A percentile compares a stretch with the other conserved stretches of the same genome.
phyloP scores from a whole-genome alignment of 805 yeast genomes.

The Ogataea wickerhamii region DNA sequence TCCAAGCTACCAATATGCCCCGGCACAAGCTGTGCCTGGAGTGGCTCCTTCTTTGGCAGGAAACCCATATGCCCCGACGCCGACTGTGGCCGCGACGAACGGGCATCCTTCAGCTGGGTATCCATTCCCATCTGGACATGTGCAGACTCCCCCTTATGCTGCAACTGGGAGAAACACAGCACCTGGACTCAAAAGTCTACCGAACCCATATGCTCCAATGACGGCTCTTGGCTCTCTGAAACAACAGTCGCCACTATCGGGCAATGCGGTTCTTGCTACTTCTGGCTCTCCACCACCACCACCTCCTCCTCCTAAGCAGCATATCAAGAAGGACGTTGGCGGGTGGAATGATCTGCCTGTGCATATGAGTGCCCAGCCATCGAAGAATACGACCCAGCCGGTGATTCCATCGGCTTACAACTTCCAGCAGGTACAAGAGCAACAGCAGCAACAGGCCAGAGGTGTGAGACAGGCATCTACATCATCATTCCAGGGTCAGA shows the following conservation, averaged over 20 bases:
- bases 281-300: constrained; percentile 22
- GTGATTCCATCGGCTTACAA: constrained; percentile 26
- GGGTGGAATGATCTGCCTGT: constrained; percentile 75
- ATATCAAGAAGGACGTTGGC: constrained; percentile 46
- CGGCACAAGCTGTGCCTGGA: neutral
- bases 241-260: constrained; percentile 20
- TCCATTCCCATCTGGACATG: neutral
- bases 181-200: constrained; percentile 4
- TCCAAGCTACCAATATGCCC: constrained; percentile 6
- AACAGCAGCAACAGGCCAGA: constrained; percentile 11
- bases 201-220: constrained; percentile 35
- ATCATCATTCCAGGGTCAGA: constrained; percentile 29
- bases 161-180: neutral
- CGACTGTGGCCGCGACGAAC: constrained; percentile 1
- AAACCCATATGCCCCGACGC: constrained; percentile 15
- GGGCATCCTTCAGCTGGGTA: neutral
- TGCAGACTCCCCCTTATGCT: neutral
- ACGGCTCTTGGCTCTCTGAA: constrained; percentile 34
- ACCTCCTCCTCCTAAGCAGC: constrained; percentile 27
- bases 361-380: constrained; percentile 28
- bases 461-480: constrained; percentile 19
- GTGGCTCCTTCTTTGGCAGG: constrained; percentile 6
- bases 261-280: constrained; percentile 9
- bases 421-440: constrained; percentile 20
- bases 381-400: constrained; percentile 26